These are phyloP conservation scores for Trametes sp. DNA, from an alignment of 1,284 basidiomycete genomes.

Conservation along the genomic window DNA sequence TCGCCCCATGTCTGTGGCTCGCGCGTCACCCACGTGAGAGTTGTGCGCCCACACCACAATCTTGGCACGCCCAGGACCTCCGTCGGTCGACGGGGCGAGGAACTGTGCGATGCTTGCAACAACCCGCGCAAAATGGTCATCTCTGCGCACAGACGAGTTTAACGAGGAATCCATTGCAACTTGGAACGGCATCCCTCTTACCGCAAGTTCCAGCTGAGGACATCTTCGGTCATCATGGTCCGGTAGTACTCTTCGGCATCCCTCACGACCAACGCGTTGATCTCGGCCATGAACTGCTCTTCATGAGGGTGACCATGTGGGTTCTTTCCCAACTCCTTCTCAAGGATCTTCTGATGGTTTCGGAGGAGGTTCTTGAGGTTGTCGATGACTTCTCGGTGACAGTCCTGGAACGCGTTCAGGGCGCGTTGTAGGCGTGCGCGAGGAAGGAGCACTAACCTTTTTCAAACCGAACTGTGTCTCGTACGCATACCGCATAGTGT, in stretches of 20 bases:
- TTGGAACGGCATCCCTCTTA: constrained; percentile 3
- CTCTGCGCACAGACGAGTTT: constrained; percentile 24
- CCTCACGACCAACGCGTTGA: constrained; percentile 40
- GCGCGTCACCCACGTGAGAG: constrained; percentile 41
- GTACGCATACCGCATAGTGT: constrained; percentile 38
- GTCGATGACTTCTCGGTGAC: constrained; percentile 38
- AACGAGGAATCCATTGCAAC: too few species aligned
- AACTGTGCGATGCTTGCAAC: constrained; percentile 33
- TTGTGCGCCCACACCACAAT: constrained; percentile 43
- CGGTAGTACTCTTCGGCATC: constrained; percentile 43
- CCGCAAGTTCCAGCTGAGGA: constrained; percentile 39
- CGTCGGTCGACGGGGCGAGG: constrained; percentile 23
- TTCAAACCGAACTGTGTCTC: constrained; percentile 37
- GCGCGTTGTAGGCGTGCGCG: neutral
- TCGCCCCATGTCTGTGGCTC: constrained; percentile 41
- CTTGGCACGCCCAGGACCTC: constrained; percentile 33
- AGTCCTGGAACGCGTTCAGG: constrained; percentile 26
- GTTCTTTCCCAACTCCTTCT: constrained; percentile 26
- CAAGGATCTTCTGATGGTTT: constrained; percentile 35
- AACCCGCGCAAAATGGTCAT: constrained; percentile 40
- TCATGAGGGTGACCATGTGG: constrained; percentile 31
- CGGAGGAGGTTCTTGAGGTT: constrained; percentile 34
- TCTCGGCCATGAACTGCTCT: constrained; percentile 41
- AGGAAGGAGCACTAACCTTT: constrained; percentile 28
- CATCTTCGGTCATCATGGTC: constrained; percentile 38